A percentile compares a stretch with the other conserved stretches of the same genome.
phyloP scores from a whole-genome alignment of 2,329 filamentous ascomycete species.

The Cytospora leucostoma region DNA sequence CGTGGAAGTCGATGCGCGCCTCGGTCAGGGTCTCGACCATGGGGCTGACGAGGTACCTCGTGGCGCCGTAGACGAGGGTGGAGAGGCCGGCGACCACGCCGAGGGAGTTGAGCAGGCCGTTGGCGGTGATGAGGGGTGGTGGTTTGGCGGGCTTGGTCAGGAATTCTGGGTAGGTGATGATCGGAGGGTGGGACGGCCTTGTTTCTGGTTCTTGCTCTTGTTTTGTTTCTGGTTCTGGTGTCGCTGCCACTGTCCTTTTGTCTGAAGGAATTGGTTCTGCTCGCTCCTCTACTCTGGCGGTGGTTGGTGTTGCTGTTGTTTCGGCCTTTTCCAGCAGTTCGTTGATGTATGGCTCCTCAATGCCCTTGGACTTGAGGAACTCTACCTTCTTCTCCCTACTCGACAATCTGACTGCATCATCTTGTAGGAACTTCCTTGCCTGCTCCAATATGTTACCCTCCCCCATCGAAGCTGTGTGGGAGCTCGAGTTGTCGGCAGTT shows the following conservation, averaged over 20 bases:
- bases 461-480: conserved; percentile 31
- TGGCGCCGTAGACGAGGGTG: conserved; percentile 69
- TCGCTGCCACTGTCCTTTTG: conserved; percentile 4
- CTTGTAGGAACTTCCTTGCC: conserved; percentile 74
- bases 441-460: conserved; percentile 54
- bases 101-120: conserved; percentile 59
- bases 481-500: conserved; percentile 3
- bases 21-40: conserved; percentile 57
- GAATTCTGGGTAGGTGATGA: conserved; percentile 72
- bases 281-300: conserved; percentile 1
- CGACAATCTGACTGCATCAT: conserved; percentile 70
- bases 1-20: conserved; percentile 55
- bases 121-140: conserved; percentile 63
- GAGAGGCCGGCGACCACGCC: conserved; percentile 60
- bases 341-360: conserved; percentile 68
- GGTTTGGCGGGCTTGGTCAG: conserved; percentile 58
- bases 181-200: conserved; percentile 52
- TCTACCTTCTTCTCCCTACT: conserved; percentile 70
- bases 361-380: conserved; percentile 77
- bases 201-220: conserved; percentile 31
- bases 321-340: conserved; percentile 53
- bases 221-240: conserved; percentile 17
- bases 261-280: conserved; percentile 20
- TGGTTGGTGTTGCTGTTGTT: conserved; percentile 22
- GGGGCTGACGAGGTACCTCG: conserved; percentile 67